Conservation (phyloP, 2,329 filamentous ascomycete genomes). For the Claviceps paspali region DNA sequence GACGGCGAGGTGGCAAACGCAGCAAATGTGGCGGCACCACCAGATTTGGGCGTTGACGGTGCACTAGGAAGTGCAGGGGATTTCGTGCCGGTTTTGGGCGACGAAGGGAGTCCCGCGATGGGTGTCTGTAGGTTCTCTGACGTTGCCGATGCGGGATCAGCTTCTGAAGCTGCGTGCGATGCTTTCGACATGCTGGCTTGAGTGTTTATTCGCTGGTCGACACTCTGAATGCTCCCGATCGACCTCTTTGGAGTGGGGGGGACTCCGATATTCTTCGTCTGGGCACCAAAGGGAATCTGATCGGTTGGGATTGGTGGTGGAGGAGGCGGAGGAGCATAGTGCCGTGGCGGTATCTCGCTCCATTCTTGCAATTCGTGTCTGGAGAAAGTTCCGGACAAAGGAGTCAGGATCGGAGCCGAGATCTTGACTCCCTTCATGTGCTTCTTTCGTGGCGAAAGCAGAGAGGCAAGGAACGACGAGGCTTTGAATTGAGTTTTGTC, state of each 20-base stretch:
- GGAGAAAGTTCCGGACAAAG: slow-evolving; percentile 44
- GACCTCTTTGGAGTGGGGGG: slow-evolving; percentile 22
- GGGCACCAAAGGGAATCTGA: slow-evolving; percentile 23
- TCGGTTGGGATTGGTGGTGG: slow-evolving; percentile 40
- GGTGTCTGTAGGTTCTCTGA: slow-evolving; percentile 35
- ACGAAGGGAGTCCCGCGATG: slow-evolving; percentile 35
- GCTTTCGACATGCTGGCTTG: slow-evolving; percentile 20
- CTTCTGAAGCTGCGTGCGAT: slow-evolving; percentile 25
- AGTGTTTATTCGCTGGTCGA: slow-evolving; percentile 38
- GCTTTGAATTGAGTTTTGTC: slow-evolving; percentile 40
- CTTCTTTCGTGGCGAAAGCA: slow-evolving; percentile 44
- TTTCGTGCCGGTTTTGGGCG: slow-evolving; percentile 20
- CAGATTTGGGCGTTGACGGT: slow-evolving; percentile 35
- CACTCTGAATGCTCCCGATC: slow-evolving; percentile 29
- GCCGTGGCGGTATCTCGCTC: slow-evolving; percentile 39
- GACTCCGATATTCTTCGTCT: slow-evolving; percentile 11
- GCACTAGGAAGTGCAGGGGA: slow-evolving; percentile 24
- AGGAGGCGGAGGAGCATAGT: slow-evolving; percentile 41
- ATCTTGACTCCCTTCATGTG: slow-evolving; percentile 38
- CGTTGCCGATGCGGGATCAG: slow-evolving; percentile 34
- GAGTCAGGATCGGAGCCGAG: slow-evolving; percentile 51
- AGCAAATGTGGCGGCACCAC: too few species aligned
- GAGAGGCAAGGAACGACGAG: slow-evolving; percentile 44
- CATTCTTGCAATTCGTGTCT: slow-evolving; percentile 40
- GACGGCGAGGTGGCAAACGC: slow-evolving; percentile 28